Conservation (phyloP, 495 filamentous ascomycete genomes). For the Zalerion maritima region DNA sequence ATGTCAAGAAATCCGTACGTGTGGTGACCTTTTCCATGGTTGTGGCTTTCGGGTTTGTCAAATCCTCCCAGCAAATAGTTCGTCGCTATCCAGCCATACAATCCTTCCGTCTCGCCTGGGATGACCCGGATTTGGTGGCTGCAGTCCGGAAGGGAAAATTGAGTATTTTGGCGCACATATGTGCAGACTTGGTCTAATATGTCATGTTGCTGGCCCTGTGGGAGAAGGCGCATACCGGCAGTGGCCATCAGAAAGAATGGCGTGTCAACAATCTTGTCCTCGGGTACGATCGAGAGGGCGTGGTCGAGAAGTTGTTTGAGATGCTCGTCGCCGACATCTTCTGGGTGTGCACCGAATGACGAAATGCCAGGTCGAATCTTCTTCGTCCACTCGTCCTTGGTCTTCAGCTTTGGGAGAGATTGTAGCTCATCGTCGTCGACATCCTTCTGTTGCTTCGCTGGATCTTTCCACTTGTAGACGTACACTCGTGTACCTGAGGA, state of each 20-base stretch:
- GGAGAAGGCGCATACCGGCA: constrained; percentile 90
- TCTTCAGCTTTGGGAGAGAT: constrained; percentile 63
- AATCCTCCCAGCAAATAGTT: constrained; percentile 96
- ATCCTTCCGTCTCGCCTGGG: constrained; percentile 86
- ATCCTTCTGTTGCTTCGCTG: constrained; percentile 46
- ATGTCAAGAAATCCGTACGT: constrained; percentile 98
- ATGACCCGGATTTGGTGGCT: constrained; percentile 86
- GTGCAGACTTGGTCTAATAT: constrained; percentile 69
- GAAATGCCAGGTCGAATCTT: constrained; percentile 91
- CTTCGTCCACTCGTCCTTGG: constrained; percentile 77
- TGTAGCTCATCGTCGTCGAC: constrained; percentile 45
- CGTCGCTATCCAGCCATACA: constrained; percentile 98
- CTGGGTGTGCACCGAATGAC: constrained; percentile 65
- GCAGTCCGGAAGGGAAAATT: constrained; percentile 84
- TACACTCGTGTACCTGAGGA: constrained; percentile 79
- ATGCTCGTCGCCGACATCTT: constrained; percentile 67
- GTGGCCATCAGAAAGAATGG: constrained; percentile 93
- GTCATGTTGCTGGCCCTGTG: constrained; percentile 49
- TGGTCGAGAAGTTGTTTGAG: constrained; percentile 66
- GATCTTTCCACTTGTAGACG: constrained; percentile 84
- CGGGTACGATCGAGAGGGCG: constrained; percentile 69
- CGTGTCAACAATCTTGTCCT: constrained; percentile 61
- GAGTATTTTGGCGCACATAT: constrained; percentile 63
- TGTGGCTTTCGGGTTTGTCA: constrained; percentile 57
- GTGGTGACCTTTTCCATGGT: constrained; percentile 71